Percentiles rank a stretch among this genome's conserved stretches.
Conservation (phyloP, 257 asterid species). For the Lithospermum erythrorhizon region DNA sequence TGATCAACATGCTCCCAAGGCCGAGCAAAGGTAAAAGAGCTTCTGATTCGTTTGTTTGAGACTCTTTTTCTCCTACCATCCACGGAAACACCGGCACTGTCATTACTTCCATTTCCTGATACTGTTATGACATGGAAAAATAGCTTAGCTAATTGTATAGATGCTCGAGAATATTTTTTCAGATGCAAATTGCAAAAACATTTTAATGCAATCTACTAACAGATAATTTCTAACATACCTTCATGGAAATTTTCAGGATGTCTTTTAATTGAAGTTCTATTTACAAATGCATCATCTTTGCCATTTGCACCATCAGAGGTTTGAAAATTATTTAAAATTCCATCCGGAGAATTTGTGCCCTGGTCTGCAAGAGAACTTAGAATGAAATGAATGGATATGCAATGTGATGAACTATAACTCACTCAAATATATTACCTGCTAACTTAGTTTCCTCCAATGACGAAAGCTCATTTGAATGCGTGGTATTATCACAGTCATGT, state of each 20-base stretch:
- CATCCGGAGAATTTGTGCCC: slow-evolving; percentile 24
- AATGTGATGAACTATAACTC: slow-evolving; percentile 3
- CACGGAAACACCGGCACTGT: slow-evolving; percentile 15
- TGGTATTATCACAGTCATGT: slow-evolving; percentile 20
- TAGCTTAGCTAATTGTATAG: slow-evolving; percentile 3
- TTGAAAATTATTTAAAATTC: slow-evolving; percentile 15
- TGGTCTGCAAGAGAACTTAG: slow-evolving; percentile 32
- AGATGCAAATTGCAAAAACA: background rate
- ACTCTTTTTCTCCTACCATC: slow-evolving; percentile 42
- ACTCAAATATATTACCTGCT: slow-evolving; percentile 23
- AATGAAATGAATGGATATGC: slow-evolving; percentile 13
- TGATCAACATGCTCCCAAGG: slow-evolving; percentile 96
- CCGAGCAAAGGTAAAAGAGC: slow-evolving; percentile 36
- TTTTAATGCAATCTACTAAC: background rate
- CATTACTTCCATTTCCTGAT: slow-evolving; percentile 37
- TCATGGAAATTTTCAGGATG: slow-evolving; percentile 35
- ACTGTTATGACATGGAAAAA: slow-evolving; percentile 15
- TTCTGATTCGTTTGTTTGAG: slow-evolving; percentile 36
- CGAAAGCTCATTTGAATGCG: slow-evolving; percentile 15
- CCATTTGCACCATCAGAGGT: slow-evolving; percentile 16
- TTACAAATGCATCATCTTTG: slow-evolving; percentile 20
- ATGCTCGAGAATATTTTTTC: background rate
- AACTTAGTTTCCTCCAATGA: slow-evolving; percentile 23
- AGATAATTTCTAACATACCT: slow-evolving; percentile 27
- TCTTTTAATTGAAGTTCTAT: slow-evolving; percentile 37